These are phyloP conservation scores for Agaricus sinodeliciosus DNA, from an alignment of 768 basidiomycete genomes.

Conservation along the genomic window DNA sequence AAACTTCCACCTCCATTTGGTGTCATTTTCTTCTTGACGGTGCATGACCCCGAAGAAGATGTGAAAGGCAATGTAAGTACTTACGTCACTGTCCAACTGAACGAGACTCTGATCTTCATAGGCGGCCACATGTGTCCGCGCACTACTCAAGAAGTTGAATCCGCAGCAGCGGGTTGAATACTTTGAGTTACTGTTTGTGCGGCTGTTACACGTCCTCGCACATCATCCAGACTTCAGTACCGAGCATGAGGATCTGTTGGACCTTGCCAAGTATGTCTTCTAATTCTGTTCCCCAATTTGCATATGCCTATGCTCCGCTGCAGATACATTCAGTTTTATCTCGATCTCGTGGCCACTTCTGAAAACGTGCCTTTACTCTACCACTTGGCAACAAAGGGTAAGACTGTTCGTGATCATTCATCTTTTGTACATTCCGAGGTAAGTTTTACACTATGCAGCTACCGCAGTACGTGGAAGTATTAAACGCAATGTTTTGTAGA, in stretches of 20 bases:
- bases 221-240: slow-evolving; percentile 91
- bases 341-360: slow-evolving; percentile 66
- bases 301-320: slow-evolving; percentile 5
- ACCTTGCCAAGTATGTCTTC: slow-evolving; percentile 69
- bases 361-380: slow-evolving; percentile 85
- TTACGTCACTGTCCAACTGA: background rate
- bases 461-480: too few relatives aligned
- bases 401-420: slow-evolving; percentile 80
- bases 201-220: slow-evolving; percentile 80
- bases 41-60: slow-evolving; percentile 87
- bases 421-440: slow-evolving; percentile 69
- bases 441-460: slow-evolving; percentile 5
- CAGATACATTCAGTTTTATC: slow-evolving; percentile 87
- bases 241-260: slow-evolving; percentile 59
- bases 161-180: slow-evolving; percentile 55
- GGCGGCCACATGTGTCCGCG: slow-evolving; percentile 53
- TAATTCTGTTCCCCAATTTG: background rate
- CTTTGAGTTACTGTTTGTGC: slow-evolving; percentile 79
- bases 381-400: slow-evolving; percentile 73
- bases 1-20: slow-evolving; percentile 72
- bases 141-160: slow-evolving; percentile 38
- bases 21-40: slow-evolving; percentile 79
- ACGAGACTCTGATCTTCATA: slow-evolving; percentile 18
- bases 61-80: slow-evolving; percentile 55
- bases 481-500: slow-evolving; percentile 37